Evolutionary conservation across 1,139 yeast species (phyloP).

Genomic region (Geotrichum phurueaensis): DNA sequence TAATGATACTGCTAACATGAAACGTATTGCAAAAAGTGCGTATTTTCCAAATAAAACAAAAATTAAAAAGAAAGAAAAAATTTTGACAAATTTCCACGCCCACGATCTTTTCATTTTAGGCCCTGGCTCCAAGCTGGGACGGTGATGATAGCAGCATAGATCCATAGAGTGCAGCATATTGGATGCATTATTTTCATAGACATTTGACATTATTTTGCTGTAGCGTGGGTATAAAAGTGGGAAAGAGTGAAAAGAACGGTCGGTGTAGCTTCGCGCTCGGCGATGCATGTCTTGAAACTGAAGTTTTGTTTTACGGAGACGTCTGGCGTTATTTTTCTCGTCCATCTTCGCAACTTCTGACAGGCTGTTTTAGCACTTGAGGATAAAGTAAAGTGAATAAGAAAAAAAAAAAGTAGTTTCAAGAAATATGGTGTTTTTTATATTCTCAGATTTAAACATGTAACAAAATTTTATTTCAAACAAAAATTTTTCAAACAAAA

Average conservation of each 20-base stretch:
- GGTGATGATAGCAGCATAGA: background rate
- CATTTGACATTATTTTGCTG: too few relatives aligned
- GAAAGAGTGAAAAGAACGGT: background rate
- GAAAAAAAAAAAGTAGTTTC: background rate
- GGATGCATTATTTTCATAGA: background rate
- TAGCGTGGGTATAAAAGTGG: background rate
- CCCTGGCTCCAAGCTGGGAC: background rate
- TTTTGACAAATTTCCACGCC: background rate
- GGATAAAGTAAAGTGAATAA: background rate
- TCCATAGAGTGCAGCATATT: background rate
- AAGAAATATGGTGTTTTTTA: background rate
- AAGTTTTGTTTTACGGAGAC: background rate
- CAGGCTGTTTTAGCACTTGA: background rate
- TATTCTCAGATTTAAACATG: too few relatives aligned
- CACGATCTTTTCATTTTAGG: background rate
- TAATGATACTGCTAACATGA: background rate
- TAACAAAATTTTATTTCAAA: too few relatives aligned
- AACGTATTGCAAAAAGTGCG: background rate
- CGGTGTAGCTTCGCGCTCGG: background rate
- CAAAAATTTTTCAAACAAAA: too few relatives aligned
- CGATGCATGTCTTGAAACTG: background rate
- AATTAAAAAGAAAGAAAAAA: background rate
- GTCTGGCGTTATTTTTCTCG: background rate
- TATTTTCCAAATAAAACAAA: background rate
- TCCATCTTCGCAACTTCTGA: background rate